These are phyloP conservation scores for Ceratocystis smalleyi DNA, from an alignment of 2,329 filamentous ascomycete genomes.

Conservation along the genomic window DNA sequence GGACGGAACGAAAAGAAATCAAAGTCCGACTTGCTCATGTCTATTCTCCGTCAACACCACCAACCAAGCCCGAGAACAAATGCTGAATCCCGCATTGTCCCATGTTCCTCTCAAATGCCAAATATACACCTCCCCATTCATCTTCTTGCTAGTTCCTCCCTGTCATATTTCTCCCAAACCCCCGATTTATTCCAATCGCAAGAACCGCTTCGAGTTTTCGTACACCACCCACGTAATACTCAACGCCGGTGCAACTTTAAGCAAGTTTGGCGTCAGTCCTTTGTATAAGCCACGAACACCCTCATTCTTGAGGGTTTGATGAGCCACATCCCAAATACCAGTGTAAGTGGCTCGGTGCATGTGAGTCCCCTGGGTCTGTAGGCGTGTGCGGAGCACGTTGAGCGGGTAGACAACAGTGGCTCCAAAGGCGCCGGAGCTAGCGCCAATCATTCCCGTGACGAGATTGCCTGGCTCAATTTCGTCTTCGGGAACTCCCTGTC, in stretches of 20 bases:
- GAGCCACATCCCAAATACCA: constrained; percentile 77
- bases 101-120: constrained; percentile 15
- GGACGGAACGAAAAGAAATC: neutral
- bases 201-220: constrained; percentile 67
- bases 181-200: constrained; percentile 34
- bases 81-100: constrained; percentile 30
- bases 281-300: constrained; percentile 81
- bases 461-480: constrained; percentile 70
- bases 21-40: constrained; percentile 4
- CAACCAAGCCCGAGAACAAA: constrained; percentile 38
- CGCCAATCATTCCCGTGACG: constrained; percentile 74
- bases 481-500: constrained; percentile 60
- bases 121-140: constrained; percentile 15
- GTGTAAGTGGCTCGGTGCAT: constrained; percentile 82
- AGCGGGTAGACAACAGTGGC: constrained; percentile 90
- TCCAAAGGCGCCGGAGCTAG: constrained; percentile 78
- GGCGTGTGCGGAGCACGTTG: constrained; percentile 77
- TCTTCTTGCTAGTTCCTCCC: neutral
- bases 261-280: constrained; percentile 80
- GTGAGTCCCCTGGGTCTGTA: constrained; percentile 90
- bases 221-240: constrained; percentile 93
- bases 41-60: constrained; percentile 18
- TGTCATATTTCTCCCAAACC: constrained; percentile 1
- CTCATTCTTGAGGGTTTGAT: constrained; percentile 68
- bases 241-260: constrained; percentile 91